phyloP scores from a whole-genome alignment of 108 stramenopile species.

The Stephanodiscus triporus region DNA sequence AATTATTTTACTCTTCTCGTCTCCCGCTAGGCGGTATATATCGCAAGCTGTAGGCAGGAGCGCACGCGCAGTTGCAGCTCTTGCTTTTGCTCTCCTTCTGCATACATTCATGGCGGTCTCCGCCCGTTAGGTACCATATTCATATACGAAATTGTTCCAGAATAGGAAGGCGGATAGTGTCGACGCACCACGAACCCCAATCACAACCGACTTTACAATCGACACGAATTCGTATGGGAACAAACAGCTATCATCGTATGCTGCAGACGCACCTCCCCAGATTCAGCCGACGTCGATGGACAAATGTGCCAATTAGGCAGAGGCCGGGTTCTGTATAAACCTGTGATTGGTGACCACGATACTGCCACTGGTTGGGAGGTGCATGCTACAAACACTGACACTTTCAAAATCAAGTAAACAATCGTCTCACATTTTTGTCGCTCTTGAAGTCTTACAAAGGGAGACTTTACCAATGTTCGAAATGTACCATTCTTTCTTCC shows the following conservation, averaged over 20 bases:
- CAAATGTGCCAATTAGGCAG: not conserved
- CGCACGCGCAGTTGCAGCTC: not conserved
- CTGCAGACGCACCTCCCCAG: constrained; percentile 10
- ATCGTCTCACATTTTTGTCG: constrained; percentile 14
- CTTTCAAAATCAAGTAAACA: not conserved
- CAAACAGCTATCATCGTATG: constrained; percentile 29
- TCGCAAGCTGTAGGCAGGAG: constrained; percentile 4
- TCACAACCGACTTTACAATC: not conserved
- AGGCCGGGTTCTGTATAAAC: constrained; percentile 21
- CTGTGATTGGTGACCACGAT: constrained; percentile 4
- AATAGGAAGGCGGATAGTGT: not conserved
- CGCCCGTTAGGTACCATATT: not conserved
- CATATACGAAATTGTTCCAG: not conserved
- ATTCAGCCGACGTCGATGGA: constrained; percentile 10
- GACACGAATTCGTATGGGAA: constrained; percentile 21
- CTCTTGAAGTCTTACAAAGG: not conserved
- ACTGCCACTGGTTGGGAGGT: constrained; percentile 32
- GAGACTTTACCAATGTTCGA: constrained; percentile 30
- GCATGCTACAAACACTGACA: not conserved
- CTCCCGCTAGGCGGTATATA: not conserved
- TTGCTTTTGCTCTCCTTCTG: constrained; percentile 14
- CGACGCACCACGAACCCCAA: not conserved
- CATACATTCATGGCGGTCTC: too few species aligned
- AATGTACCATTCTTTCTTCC: constrained; percentile 73
- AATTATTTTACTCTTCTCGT: not conserved